Percentiles rank a stretch among this genome's conserved stretches.
Conservation (phyloP, 164 flowering plant species). For the Nymphaea thermarum region DNA sequence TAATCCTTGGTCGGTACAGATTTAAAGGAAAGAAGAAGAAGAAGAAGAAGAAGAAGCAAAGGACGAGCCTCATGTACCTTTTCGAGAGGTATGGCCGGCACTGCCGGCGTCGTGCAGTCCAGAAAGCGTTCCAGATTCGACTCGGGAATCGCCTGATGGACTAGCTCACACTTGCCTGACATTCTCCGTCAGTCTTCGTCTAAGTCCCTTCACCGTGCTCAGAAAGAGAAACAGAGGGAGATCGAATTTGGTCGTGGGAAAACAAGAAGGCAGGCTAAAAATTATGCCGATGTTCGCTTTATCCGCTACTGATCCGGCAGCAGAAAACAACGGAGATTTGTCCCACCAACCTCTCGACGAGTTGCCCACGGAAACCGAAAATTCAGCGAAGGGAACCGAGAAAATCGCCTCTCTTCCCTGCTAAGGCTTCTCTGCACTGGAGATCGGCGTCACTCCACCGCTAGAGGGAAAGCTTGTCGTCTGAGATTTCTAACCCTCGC, state of each 20-base stretch:
- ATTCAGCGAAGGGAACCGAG: neutral
- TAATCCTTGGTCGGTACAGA: too few species aligned
- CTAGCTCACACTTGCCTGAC: neutral
- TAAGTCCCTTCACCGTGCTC: too few species aligned
- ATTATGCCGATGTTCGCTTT: neutral
- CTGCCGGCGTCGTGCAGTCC: neutral
- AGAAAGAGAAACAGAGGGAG: too few species aligned
- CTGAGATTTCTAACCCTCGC: neutral
- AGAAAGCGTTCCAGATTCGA: neutral
- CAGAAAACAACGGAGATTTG: too few species aligned
- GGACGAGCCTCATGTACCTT: neutral
- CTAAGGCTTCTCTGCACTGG: neutral
- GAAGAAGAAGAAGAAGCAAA: neutral
- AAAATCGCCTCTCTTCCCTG: neutral
- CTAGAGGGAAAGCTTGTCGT: neutral
- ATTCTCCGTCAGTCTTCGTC: neutral
- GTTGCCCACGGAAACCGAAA: neutral
- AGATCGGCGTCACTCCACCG: neutral
- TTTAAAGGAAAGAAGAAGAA: neutral
- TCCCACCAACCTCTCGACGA: neutral
- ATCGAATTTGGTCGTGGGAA: neutral
- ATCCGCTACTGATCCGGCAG: neutral
- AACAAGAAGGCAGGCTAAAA: neutral
- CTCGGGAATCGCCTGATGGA: neutral
- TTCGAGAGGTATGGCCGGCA: neutral